Evolutionary conservation across 805 yeast species (phyloP), one percentile per base, ranked within the genome.

Genomic region (Komagataella pseudopastoris): DNA sequence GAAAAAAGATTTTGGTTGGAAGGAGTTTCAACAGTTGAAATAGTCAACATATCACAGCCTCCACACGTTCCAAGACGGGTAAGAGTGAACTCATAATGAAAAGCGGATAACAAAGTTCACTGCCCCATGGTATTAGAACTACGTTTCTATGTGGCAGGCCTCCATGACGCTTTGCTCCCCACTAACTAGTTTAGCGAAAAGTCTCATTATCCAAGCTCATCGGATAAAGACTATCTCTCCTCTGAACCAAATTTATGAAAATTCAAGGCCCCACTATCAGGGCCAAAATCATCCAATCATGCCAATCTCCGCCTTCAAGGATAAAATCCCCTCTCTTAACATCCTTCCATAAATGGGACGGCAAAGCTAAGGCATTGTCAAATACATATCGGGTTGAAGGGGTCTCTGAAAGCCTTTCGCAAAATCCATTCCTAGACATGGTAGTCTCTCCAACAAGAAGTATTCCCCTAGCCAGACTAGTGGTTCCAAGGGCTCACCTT

Each of bases 321-420:
- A 8, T 30, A 14, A 46, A 51, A 49, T 48, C 66, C 5, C 65
- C 63, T 6, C 51, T 64, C 17, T 43, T 64, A 16, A 58, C 66
- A n/a, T 56, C 59, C 17, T 67, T 67, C 49, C 44, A 51, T 23
- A 47, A 23, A 24, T 51, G 52, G 52, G 18, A 23, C 22, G 50
- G 52, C 30, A 63, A 60, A 20, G 45, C 49, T 6, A 47, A 44
- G 8, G 49, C 24, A n/a, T 58, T 60, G 6, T 50, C 53, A 43
- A 45, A 22, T 22, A 52, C 51, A 43, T 51, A 23, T 39, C 51
- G 17, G 50, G 48, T 5, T 10, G 14, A 30, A 30, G 12, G 1
- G 14, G 39, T 30, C n/a, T 10, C 39, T 14, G n/a, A 30, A 30
- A 30, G 39, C 14, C 39, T 30, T 30, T 30, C 3, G 12, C 14